Evolutionary conservation across 139 green algal genomes (phyloP).

Genomic region (Edaphochlamys debaryana): DNA sequence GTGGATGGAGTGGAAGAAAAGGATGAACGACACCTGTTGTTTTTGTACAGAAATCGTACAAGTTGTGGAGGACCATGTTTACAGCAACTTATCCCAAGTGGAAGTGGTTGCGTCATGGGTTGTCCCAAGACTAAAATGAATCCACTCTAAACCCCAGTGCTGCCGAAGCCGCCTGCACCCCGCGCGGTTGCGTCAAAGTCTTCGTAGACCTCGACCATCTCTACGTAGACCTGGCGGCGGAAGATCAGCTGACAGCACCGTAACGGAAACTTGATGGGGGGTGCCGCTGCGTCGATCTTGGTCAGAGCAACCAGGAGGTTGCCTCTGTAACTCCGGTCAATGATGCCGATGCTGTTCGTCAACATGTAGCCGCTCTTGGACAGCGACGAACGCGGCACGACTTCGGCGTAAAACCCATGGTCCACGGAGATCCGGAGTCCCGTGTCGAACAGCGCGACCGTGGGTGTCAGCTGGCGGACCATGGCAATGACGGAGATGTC

Average conservation of each 20-base stretch:
- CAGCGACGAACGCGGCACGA: neutral
- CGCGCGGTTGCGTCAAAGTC: neutral
- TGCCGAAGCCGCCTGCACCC: neutral
- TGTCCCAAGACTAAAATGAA: too few species aligned
- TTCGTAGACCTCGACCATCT: neutral
- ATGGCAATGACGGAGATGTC: neutral
- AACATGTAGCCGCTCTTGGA: slow-evolving; percentile 3
- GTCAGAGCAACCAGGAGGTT: neutral
- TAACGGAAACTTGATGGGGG: neutral
- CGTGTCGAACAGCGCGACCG: neutral
- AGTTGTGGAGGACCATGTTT: too few species aligned
- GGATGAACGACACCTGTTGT: too few species aligned
- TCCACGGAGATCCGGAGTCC: neutral
- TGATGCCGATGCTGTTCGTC: slow-evolving; percentile 1
- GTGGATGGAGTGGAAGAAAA: too few species aligned
- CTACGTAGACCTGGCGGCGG: neutral
- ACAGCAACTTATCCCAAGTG: too few species aligned
- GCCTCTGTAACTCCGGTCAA: neutral
- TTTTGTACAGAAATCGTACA: too few species aligned
- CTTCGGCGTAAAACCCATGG: neutral
- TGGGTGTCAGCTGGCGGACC: neutral
- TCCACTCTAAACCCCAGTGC: too few species aligned
- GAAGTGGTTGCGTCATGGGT: too few species aligned
- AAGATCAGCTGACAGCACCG: neutral
- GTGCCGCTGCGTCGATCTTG: neutral